phyloP scores from a whole-genome alignment of 495 filamentous ascomycete genomes.

The Schizothecium vesticola region DNA sequence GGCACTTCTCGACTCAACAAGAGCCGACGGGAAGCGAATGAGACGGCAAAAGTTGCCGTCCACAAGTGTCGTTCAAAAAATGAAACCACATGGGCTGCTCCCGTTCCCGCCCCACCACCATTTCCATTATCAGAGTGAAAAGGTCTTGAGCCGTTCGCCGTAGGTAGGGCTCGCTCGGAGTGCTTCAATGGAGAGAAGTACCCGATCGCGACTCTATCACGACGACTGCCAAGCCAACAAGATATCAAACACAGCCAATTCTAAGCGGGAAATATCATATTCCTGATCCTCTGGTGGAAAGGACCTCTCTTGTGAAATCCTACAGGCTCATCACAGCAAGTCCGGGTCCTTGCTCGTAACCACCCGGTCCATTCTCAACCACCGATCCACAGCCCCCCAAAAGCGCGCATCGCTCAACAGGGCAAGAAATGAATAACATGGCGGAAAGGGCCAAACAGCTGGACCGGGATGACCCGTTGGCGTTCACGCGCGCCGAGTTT shows the following conservation, averaged over 20 bases:
- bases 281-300: background rate
- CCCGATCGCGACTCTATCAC: background rate
- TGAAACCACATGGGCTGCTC: background rate
- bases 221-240: background rate
- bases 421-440: background rate
- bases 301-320: background rate
- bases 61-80: background rate
- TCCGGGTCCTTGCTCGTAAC: background rate
- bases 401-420: background rate
- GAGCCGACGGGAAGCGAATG: background rate
- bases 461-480: conserved; percentile 66
- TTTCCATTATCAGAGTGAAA: background rate
- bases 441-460: conserved; percentile 30
- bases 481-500: conserved; percentile 68
- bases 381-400: background rate
- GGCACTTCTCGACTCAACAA: background rate
- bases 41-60: background rate
- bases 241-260: background rate
- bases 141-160: background rate
- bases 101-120: background rate
- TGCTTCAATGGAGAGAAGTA: background rate
- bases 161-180: background rate
- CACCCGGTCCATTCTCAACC: background rate
- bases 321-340: background rate
- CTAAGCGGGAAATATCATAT: background rate